Evolutionary conservation across 257 asterid species (phyloP), one percentile per base, ranked within the genome.

Genomic region (Thymus quinquecostatus): DNA sequence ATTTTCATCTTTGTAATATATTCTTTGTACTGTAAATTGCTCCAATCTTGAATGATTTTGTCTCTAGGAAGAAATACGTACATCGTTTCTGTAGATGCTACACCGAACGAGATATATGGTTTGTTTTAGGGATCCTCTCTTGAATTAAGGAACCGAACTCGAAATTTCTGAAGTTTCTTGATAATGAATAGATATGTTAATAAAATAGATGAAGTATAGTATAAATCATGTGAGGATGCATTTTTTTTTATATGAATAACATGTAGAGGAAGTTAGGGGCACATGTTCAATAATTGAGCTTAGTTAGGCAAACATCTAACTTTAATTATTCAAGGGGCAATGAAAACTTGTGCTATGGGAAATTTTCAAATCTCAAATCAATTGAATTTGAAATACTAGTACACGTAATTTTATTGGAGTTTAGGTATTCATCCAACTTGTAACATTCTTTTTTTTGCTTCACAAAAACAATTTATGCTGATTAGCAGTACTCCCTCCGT

Each of bases 11-110:
- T 12, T 58, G 68, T 45, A 10, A 47, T 48, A 14, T 57, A 69
- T 81, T 73, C 34, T 73, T 75, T 77, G 61, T 51, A n/a, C 2
- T 54, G 64, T 53, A 53, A 40, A 68, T 68, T 43, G 32, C 49
- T 38, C 48, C 29, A 33, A 60, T 34, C 45, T 34, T 60, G 32
- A 60, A 38, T 36, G 49, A 21, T 36, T 60, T 32, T 56, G 14
- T 30, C 63, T 29, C 10, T 57, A 4, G 57, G 3, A 8, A 30
- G 60, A 8, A 28, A 54, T 7, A 0, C 38, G 38, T 34, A 34
- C 38, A 5, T 29, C 36, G 34, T 55, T 55, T 56, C 11, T 58
- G 4, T 32, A 32, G 44, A 58, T 58, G 64, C 41, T 58, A 58
- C 5, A 33, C 27, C 13, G 21, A 13, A 33, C 33, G 38, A 56